Conservation (phyloP, 345 rosid genomes). For the Turnera subulata region DNA sequence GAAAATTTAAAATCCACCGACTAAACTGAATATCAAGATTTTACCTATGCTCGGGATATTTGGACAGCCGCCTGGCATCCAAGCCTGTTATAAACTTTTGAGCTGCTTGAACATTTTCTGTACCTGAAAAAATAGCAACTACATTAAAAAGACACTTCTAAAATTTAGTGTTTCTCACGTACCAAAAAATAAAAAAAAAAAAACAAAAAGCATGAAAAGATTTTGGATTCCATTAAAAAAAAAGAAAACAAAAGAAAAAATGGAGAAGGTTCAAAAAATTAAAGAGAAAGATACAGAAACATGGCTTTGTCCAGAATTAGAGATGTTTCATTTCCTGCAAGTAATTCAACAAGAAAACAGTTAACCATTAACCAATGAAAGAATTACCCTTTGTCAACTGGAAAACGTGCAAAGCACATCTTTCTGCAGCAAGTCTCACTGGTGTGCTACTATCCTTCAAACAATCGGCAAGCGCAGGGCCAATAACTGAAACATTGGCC, state of each 20-base stretch:
- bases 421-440: constrained; percentile 85
- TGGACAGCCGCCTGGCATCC: constrained; percentile 89
- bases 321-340: not conserved
- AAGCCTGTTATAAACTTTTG: constrained; percentile 93
- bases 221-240: too few relatives aligned
- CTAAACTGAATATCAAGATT: not conserved
- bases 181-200: too few relatives aligned
- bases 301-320: not conserved
- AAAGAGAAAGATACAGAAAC: not conserved
- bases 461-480: constrained; percentile 82
- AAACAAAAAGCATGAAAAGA: too few relatives aligned
- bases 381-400: constrained; percentile 68
- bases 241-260: too few relatives aligned
- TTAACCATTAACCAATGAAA: not conserved
- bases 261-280: not conserved
- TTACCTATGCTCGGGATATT: constrained; percentile 75
- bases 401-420: constrained; percentile 78
- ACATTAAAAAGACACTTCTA: too few relatives aligned
- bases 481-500: constrained; percentile 51
- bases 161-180: too few relatives aligned
- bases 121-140: constrained; percentile 33
- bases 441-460: constrained; percentile 76
- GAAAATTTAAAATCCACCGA: not conserved
- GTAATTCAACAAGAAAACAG: not conserved
- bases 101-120: constrained; percentile 73